Base-by-base conservation (phyloP, 73 alveolate genomes). In the Symbiodinium natans region DNA sequence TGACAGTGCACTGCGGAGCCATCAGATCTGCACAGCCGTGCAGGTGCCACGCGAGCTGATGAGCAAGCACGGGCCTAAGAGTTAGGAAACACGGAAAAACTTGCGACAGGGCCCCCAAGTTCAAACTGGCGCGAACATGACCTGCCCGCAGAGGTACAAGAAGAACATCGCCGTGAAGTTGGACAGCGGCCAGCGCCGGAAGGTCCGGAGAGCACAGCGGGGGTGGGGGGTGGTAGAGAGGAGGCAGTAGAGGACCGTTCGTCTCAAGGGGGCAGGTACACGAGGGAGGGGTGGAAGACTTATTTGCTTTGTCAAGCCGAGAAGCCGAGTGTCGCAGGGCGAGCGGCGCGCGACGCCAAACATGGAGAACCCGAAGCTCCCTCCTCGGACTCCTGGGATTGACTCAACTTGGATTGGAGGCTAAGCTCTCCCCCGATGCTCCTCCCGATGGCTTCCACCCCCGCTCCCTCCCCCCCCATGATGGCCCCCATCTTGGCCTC, bases 41-140 rank as follows among this genome's bases (percentile, higher is more conserved):
- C 36, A 74, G 84, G 84, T 74, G 17, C 84, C 84, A 10, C 40
- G 84, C 29, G 84, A 74, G 84, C 84, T 74, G 43, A 31, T 74
- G 84, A 74, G 84, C 84, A 74, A 74, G 84, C 84, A 11, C 13
- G 43, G 41, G 43, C 40, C 84, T 74, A 21, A 59, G 77, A n/a
- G 77, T 59, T 59, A 10, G 36, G 8, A 25, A 13, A 46, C 13
- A 6, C 59, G 6, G 13, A 46, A 46, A 6, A 46, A 46, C 21
- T 46, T 46, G 59, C 13, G 6, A 9, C 59, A 46, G 13, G 21
- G 59, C 59, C 59, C 59, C 6, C 6, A 46, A 46, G 59, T 46
- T 13, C 13, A 13, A 46, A 6, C 13, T 13, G n/a, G n/a, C n/a
- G n/a, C 31, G 71, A 2, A 23, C 71, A 27, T 2, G 68, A 23